Conservation (phyloP, 1,284 basidiomycete species). For the Ustilago hordei region DNA sequence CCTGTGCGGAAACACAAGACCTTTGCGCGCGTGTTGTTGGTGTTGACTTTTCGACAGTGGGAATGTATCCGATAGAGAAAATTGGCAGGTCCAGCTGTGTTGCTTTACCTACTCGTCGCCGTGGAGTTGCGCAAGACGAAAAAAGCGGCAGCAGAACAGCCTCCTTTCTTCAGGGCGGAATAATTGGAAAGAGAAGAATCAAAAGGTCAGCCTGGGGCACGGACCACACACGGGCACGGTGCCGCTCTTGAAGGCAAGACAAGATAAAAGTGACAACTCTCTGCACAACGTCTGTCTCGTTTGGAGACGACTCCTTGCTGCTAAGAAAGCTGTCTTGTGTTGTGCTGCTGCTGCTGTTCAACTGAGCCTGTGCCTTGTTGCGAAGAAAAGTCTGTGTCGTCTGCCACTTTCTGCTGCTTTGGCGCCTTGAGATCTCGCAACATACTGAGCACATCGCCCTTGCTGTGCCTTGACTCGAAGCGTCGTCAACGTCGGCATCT, state of each 20-base stretch:
- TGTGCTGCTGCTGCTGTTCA: background rate
- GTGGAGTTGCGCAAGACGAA: too few relatives aligned
- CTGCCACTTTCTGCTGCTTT: conserved; percentile 1
- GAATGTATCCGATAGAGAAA: background rate
- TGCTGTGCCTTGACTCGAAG: background rate
- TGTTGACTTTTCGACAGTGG: too few relatives aligned
- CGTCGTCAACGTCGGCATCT: conserved; percentile 47
- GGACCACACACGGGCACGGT: background rate
- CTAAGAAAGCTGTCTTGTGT: background rate
- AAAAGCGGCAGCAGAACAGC: background rate
- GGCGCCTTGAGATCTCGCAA: background rate
- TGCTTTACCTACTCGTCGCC: too few relatives aligned
- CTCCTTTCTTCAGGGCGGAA: too few relatives aligned
- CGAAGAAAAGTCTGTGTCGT: background rate
- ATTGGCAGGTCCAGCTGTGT: too few relatives aligned
- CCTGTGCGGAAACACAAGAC: conserved; percentile 15
- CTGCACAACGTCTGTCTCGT: background rate
- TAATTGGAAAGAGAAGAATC: background rate
- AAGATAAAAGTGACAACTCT: background rate
- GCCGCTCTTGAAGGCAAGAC: background rate
- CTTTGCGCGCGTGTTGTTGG: background rate
- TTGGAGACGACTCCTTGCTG: background rate
- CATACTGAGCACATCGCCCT: background rate
- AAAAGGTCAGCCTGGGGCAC: too few relatives aligned
- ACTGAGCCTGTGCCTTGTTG: background rate